phyloP scores from a whole-genome alignment of 176 grass and related monocot genomes.

The Triticum aestivum region IWGSC_CS_RefSeq_v2.1 NC_057800.1:713929785-713930284 shows the following conservation, averaged over 20 bases:
- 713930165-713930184: too few species aligned
- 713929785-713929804: neutral
- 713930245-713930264: too few species aligned
- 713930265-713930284: neutral
- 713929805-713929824: neutral
- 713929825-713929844: neutral
- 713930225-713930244: too few species aligned
- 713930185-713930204: too few species aligned
- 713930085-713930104: too few species aligned
- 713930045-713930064: too few species aligned
- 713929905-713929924: neutral
- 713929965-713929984: neutral
- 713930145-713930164: too few species aligned
- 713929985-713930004: too few species aligned
- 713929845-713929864: constrained; percentile 19
- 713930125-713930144: too few species aligned
- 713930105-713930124: too few species aligned
- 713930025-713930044: neutral
- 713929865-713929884: neutral
- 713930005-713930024: neutral
- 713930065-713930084: too few species aligned
- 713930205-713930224: too few species aligned
- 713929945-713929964: neutral
- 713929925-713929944: neutral
- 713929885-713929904: neutral